Evolutionary conservation across 208 protist species (phyloP).

Genomic region (Acanthamoeba lenticulata): DNA sequence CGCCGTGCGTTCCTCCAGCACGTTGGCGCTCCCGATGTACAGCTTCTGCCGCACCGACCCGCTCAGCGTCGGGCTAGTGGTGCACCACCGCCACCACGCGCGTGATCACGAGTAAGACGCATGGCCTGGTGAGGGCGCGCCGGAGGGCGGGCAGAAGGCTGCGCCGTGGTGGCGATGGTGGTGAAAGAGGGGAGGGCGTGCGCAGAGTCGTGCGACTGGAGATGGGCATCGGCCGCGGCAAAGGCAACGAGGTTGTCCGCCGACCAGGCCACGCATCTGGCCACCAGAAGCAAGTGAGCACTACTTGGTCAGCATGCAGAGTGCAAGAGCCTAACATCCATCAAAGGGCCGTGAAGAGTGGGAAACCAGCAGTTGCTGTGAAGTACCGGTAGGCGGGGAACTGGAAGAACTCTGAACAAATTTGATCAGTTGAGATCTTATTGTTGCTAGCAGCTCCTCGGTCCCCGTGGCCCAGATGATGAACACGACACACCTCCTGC

Average conservation of each 20-base stretch:
- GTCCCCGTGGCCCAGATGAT: not conserved
- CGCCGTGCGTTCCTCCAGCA: not conserved
- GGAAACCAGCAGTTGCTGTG: too few relatives aligned
- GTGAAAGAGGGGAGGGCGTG: not conserved
- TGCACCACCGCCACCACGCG: too few relatives aligned
- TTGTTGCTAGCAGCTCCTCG: not conserved
- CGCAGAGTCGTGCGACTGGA: not conserved
- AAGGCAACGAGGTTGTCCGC: slow-evolving; percentile 3
- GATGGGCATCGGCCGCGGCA: not conserved
- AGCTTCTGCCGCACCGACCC: not conserved
- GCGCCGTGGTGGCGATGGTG: not conserved
- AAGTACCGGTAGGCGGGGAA: not conserved
- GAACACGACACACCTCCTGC: not conserved
- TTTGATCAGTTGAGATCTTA: not conserved
- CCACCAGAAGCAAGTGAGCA: not conserved
- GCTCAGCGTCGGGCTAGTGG: not conserved
- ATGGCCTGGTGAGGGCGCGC: too few relatives aligned
- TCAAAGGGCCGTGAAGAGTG: too few relatives aligned
- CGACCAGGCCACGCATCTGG: slow-evolving; percentile 12
- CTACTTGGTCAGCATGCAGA: too few relatives aligned
- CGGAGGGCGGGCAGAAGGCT: not conserved
- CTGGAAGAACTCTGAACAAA: not conserved
- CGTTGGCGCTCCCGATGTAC: not conserved
- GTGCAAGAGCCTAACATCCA: too few relatives aligned
- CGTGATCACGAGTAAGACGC: too few relatives aligned